phyloP scores from a whole-genome alignment of 1,284 basidiomycete genomes.

The Leccinum griseonigrum region DNA sequence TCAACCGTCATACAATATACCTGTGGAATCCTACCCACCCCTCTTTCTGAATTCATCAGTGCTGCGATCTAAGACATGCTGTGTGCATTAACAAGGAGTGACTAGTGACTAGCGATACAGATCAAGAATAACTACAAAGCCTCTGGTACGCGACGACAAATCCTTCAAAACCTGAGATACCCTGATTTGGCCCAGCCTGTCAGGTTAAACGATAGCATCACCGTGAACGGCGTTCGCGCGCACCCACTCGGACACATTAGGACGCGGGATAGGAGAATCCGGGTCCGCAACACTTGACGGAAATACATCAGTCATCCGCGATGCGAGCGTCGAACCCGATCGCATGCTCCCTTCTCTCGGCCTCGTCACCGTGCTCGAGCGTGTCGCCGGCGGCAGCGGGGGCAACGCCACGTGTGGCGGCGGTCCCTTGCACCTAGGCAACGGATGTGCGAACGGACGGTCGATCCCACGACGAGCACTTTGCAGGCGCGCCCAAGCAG shows the following conservation, averaged over 20 bases:
- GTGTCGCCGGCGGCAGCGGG: slow-evolving; percentile 20
- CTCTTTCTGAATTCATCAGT: slow-evolving; percentile 16
- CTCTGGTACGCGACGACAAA: neutral
- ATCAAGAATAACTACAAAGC: neutral
- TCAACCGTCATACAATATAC: neutral
- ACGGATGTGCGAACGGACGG: slow-evolving; percentile 32
- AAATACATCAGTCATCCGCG: slow-evolving; percentile 29
- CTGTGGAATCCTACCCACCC: slow-evolving; percentile 6
- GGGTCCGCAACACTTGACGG: slow-evolving; percentile 44
- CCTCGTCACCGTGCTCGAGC: slow-evolving; percentile 3
- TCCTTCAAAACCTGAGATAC: neutral
- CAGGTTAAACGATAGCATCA: slow-evolving; percentile 5
- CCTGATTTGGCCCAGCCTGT: slow-evolving; percentile 7
- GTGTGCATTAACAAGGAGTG: slow-evolving; percentile 1
- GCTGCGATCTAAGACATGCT: slow-evolving; percentile 1
- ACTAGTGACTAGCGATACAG: slow-evolving; percentile 23
- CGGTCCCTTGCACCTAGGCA: slow-evolving; percentile 7
- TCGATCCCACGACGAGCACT: slow-evolving; percentile 53
- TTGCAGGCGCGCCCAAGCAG: slow-evolving; percentile 46
- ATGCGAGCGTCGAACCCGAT: slow-evolving; percentile 5
- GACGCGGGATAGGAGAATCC: slow-evolving; percentile 55
- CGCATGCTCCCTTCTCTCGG: neutral
- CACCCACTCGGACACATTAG: slow-evolving; percentile 54
- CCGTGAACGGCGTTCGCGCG: slow-evolving; percentile 40
- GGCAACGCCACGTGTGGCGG: slow-evolving; percentile 1